Base-by-base conservation (phyloP, 805 yeast species). In the Pachysolen tannophilus region DNA sequence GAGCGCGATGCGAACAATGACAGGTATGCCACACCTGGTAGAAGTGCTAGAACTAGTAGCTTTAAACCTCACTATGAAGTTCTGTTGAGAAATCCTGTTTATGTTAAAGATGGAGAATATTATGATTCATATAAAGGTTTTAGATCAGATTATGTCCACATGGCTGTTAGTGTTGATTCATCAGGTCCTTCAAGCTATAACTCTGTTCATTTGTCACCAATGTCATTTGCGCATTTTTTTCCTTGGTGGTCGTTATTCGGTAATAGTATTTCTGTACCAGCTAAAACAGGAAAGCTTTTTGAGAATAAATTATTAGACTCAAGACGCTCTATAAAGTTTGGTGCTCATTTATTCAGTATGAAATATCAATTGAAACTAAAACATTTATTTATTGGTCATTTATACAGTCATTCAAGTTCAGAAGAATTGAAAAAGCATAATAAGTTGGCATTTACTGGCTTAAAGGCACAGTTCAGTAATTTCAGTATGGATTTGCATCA, bases 191-290 rank as follows among this genome's bases (percentile, higher is more conserved):
- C 10, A 11, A 54, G 75, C 8, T 77, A 78, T 46, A 90, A 88
- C 56, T 65, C 88, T 1, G 68, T 83, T 30, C 94, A 88, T 51
- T 58, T 90, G 34, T 68, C 87, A 3, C 95, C 96, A 2, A 63
- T 61, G 4, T 69, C 78, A 0, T 65, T 90, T 44, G 52, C 60
- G 6, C 82, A 77, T 40, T 87, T 92, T 59, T 77, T 75, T 48
- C 52, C 56, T 4, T 92, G 97, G 97, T 88, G 96, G 95, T 58
- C 59, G 24, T 69, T 83, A 44, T 90, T 90, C 55, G 71, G 81
- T n/a, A 79, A 90, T 18, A 78, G 80, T 37, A 67, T 82, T 44
- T 75, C 86, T 34, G 62, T 88, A 15, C 95, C 97, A 0, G 71
- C 86, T 11, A 69, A 92, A 34, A 67, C 72, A 30, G 97, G 97